These are phyloP conservation scores for Penicillium corylophilum DNA, from an alignment of 2,329 filamentous ascomycete species.

Conservation along the genomic window DNA sequence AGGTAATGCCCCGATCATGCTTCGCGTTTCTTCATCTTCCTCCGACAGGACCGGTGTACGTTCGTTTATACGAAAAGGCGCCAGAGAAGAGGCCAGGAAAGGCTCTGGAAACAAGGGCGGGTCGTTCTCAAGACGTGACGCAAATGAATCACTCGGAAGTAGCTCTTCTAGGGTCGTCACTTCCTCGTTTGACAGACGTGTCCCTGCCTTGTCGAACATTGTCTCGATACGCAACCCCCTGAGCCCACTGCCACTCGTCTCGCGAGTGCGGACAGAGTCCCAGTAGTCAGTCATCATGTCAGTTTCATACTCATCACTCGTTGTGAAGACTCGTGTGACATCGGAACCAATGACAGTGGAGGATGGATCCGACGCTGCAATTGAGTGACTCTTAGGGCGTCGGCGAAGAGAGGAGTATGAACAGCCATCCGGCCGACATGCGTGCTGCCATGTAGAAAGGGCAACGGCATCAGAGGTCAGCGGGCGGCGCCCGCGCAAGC, in stretches of 20 bases:
- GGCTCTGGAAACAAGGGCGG: conserved; percentile 19
- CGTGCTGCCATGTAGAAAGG: conserved; percentile 29
- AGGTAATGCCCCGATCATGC: conserved; percentile 30
- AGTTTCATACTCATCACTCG: conserved; percentile 60
- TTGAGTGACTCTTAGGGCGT: conserved; percentile 54
- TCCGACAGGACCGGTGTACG: conserved; percentile 22
- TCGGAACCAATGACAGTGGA: conserved; percentile 63
- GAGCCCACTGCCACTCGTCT: conserved; percentile 53
- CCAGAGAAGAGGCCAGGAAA: conserved; percentile 7
- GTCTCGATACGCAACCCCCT: conserved; percentile 61
- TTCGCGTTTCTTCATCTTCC: conserved; percentile 29
- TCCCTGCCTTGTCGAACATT: conserved; percentile 58
- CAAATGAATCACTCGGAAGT: conserved; percentile 48
- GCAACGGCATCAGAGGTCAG: conserved; percentile 30
- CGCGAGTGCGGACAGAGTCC: conserved; percentile 62
- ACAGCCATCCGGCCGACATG: conserved; percentile 18
- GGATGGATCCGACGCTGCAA: conserved; percentile 58
- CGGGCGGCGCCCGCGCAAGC: conserved; percentile 24
- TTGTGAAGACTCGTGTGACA: conserved; percentile 57
- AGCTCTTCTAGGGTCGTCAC: conserved; percentile 50
- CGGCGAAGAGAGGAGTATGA: conserved; percentile 31
- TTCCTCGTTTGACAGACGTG: conserved; percentile 40
- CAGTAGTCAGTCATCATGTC: conserved; percentile 63
- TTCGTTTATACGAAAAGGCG: conserved; percentile 16
- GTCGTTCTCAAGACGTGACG: conserved; percentile 25